These are phyloP conservation scores for Poa annua DNA, from an alignment of 176 grass and related monocot species.

Conservation along the genomic window DNA sequence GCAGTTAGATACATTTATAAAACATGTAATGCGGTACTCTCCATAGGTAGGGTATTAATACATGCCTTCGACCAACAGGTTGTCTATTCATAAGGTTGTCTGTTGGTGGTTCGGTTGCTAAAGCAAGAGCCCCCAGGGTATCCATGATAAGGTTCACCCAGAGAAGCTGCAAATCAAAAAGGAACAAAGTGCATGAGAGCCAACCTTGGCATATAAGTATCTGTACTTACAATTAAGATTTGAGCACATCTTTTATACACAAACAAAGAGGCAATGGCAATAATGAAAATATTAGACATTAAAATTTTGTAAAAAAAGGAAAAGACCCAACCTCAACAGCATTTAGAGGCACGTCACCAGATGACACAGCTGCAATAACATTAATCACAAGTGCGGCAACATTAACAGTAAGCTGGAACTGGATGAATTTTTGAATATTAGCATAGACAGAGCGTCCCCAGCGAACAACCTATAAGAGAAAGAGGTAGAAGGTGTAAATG, in stretches of 20 bases:
- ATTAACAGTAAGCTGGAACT: slow-evolving; percentile 98
- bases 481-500: slow-evolving; percentile 25
- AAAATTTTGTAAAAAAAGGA: background rate
- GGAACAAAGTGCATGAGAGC: slow-evolving; percentile 30
- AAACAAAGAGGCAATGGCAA: slow-evolving; percentile 21
- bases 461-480: slow-evolving; percentile 77
- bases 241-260: slow-evolving; percentile 21
- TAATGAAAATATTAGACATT: background rate
- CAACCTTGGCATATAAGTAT: background rate
- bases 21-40: slow-evolving; percentile 19
- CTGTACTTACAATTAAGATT: slow-evolving; percentile 13
- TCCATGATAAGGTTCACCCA: slow-evolving; percentile 99
- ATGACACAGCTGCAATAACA: slow-evolving; percentile 91
- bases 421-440: slow-evolving; percentile 99
- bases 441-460: slow-evolving; percentile 98
- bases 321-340: slow-evolving; percentile 79
- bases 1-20: slow-evolving; percentile 14
- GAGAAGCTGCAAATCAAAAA: slow-evolving; percentile 67
- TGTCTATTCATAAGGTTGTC: slow-evolving; percentile 91
- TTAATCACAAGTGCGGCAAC: slow-evolving; percentile 94
- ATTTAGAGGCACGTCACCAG: slow-evolving; percentile 94
- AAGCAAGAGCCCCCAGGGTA: slow-evolving; percentile 93
- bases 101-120: slow-evolving; percentile 92
- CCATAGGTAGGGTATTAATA: slow-evolving; percentile 34
- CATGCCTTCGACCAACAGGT: slow-evolving; percentile 96